phyloP scores from a whole-genome alignment of 176 grass and related monocot species.

The Aegilops sharonensis region DNA sequence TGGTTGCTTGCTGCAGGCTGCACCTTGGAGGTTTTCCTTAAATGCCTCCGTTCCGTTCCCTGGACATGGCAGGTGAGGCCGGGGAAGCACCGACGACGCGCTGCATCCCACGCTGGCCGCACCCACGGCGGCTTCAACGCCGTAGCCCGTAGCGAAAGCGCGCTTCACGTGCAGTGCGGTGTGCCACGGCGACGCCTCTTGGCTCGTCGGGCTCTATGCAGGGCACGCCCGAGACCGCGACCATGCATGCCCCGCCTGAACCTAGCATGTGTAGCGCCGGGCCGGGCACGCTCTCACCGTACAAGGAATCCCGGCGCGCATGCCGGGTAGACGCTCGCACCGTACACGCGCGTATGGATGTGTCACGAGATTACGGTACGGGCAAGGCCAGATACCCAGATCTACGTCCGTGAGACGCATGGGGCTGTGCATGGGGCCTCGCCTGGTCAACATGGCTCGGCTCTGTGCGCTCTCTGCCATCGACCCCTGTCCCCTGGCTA shows the following conservation, averaged over 20 bases:
- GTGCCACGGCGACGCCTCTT: neutral
- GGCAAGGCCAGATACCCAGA: neutral
- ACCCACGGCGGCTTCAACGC: too few relatives aligned
- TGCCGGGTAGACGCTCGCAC: neutral
- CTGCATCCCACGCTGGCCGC: too few relatives aligned
- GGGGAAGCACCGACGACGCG: too few relatives aligned
- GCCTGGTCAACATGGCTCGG: neutral
- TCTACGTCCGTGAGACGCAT: neutral
- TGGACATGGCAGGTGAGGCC: too few relatives aligned
- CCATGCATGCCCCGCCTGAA: too few relatives aligned
- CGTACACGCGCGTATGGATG: neutral
- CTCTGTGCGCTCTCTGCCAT: neutral
- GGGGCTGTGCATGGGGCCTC: neutral
- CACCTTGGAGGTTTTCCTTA: too few relatives aligned
- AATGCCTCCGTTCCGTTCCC: too few relatives aligned
- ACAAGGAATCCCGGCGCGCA: neutral
- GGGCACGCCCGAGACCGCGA: too few relatives aligned
- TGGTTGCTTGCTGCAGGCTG: too few relatives aligned
- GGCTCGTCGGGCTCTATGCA: neutral
- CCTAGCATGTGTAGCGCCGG: too few relatives aligned
- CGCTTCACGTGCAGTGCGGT: too few relatives aligned
- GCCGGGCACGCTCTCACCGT: neutral
- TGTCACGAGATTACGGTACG: conserved; percentile 12
- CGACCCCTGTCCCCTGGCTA: neutral
- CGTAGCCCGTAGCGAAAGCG: too few relatives aligned